Conservation (phyloP, 805 yeast genomes). For the Saccharomyces jurei region DNA sequence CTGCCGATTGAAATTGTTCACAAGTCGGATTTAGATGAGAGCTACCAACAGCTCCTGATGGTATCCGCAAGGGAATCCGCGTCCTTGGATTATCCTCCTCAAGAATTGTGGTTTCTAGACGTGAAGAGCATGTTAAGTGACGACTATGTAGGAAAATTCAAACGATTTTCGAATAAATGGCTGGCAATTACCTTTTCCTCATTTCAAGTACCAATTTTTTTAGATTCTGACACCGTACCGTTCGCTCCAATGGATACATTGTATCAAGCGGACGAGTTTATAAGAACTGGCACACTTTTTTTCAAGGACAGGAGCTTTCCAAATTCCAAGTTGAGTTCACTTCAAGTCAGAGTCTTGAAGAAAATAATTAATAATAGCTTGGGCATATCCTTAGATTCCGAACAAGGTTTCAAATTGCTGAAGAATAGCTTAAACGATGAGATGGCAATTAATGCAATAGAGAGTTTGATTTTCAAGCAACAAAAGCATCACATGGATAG, state of each 20-base stretch:
- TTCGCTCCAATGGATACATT: constrained; percentile 33
- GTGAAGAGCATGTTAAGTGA: not conserved
- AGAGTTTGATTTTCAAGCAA: not conserved
- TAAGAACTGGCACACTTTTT: constrained; percentile 12
- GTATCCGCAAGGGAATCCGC: constrained; percentile 9
- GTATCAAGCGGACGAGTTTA: constrained; percentile 6
- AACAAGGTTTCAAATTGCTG: constrained; percentile 13
- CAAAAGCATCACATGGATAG: not conserved
- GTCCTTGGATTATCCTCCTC: constrained; percentile 10
- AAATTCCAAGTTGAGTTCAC: not conserved
- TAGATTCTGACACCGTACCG: constrained; percentile 45
- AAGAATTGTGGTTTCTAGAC: constrained; percentile 2
- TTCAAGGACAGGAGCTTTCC: constrained; percentile 21
- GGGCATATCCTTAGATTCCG: constrained; percentile 13
- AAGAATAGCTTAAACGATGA: not conserved
- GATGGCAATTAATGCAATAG: not conserved
- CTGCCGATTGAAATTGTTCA: constrained; percentile 18
- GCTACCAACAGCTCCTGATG: constrained; percentile 2
- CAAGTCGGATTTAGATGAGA: constrained; percentile 11
- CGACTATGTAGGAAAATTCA: constrained; percentile 5
- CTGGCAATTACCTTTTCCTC: constrained; percentile 47
- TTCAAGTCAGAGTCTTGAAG: not conserved
- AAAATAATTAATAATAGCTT: not conserved
- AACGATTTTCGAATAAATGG: constrained; percentile 35
- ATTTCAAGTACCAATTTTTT: constrained; percentile 39